Base-by-base conservation (phyloP, 1,284 basidiomycete species). In the Inonotus obliquus region DNA sequence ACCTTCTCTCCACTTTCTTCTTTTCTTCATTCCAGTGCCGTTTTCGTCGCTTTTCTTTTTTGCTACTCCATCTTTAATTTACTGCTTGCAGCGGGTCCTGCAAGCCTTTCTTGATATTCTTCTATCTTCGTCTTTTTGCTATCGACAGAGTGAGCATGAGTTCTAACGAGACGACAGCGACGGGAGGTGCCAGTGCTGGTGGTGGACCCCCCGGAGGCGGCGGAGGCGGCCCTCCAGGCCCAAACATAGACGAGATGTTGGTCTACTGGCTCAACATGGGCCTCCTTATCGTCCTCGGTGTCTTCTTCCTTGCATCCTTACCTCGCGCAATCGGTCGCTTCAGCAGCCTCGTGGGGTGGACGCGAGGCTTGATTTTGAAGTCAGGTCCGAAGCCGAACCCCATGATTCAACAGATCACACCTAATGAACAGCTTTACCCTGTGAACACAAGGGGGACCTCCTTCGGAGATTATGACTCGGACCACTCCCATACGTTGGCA, bases 311-410 rank as follows among this genome's bases (percentile, higher is more conserved):
- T 4, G 67, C 77, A 41, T 73, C 78, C 21, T 64, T 81, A 23
- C 83, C 83, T 11, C 77, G 79, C 48, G 73, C 74, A 9, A 65
- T 83, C 29, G 78, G 77, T 25, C 77, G 82, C 27, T 72, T 84
- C 55, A 78, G 74, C 58, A 72, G 73, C 25, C 62, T 70, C 19
- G 75, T 75, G 1, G 79, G 79, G 65, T 77, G 77, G 76, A 68
- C 71, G 32, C 75, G 70, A 23, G 82, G 82, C 9, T 75, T 78
- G 59, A 63, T 82, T 63, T 71, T 85, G 45, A 52, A 35, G 38
- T 21, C 44, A 4, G 54, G 53, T 13, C 4, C 17, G 9, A 13
- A 21, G 14, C 25, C 47, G 21, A n/a, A 35, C 2, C 19, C 48
- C 3, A 51, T 51, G 49, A 23, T 51, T 6, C 49, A 51, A n/a